Percentiles rank a stretch among this genome's conserved stretches.
phyloP scores from a whole-genome alignment of 257 asterid genomes.

The Ophiorrhiza pumila region DNA sequence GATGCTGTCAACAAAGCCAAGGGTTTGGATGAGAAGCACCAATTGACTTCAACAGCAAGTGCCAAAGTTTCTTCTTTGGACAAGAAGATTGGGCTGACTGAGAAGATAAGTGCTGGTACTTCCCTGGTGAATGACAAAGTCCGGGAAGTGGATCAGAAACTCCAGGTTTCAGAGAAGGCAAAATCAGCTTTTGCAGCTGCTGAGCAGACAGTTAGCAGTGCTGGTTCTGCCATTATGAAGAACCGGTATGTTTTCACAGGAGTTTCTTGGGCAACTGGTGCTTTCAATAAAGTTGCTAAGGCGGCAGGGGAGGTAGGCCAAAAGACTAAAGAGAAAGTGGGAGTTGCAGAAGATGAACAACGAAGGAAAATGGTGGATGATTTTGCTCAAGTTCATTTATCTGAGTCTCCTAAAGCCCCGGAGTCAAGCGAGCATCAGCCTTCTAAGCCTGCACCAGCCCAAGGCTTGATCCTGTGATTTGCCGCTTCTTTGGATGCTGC shows the following conservation, averaged over 20 bases:
- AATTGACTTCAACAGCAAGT: conserved; percentile 73
- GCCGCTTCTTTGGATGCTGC: conserved; percentile 16
- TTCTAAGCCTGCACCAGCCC: conserved; percentile 58
- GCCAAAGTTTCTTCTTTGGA: conserved; percentile 73
- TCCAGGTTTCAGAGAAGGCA: conserved; percentile 88
- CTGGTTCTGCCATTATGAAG: conserved; percentile 88
- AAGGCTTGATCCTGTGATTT: conserved; percentile 60
- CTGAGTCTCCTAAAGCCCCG: conserved; percentile 72
- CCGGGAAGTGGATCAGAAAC: conserved; percentile 79
- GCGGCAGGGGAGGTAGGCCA: conserved; percentile 94
- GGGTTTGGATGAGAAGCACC: conserved; percentile 80
- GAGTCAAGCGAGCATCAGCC: conserved; percentile 51
- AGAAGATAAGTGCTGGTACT: conserved; percentile 72
- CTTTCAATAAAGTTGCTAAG: conserved; percentile 69
- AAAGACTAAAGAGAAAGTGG: conserved; percentile 79
- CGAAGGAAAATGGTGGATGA: conserved; percentile 84
- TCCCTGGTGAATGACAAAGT: conserved; percentile 78
- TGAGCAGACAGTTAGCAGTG: conserved; percentile 74
- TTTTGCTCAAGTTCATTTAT: conserved; percentile 68
- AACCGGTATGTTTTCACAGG: conserved; percentile 80
- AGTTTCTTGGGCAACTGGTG: conserved; percentile 83
- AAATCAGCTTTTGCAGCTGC: conserved; percentile 77
- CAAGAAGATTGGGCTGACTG: conserved; percentile 69
- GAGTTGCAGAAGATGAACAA: conserved; percentile 69
- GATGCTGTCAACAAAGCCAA: conserved; percentile 77